Evolutionary conservation across 768 basidiomycete genomes (phyloP).

Genomic region (Bullera alba): DNA sequence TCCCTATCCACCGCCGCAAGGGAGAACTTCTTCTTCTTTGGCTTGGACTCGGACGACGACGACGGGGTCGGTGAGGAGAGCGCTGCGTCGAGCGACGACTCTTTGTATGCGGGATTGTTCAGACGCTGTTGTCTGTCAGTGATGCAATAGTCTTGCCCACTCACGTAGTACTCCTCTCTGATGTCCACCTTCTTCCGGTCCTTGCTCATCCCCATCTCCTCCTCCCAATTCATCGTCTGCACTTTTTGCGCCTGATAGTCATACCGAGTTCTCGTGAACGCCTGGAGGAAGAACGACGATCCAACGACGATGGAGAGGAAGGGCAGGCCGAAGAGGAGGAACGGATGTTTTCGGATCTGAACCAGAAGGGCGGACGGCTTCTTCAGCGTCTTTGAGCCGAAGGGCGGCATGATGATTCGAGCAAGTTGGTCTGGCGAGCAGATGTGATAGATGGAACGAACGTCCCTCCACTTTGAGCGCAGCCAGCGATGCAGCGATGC

Average conservation of each 20-base stretch:
- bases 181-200: conserved; percentile 65
- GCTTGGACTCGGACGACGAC: conserved; percentile 1
- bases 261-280: conserved; percentile 83
- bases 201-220: conserved; percentile 37
- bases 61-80: conserved; percentile 5
- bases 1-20: conserved; percentile 47
- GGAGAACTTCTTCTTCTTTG: conserved; percentile 19
- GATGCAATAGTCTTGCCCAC: conserved; percentile 43
- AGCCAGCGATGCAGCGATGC: too few relatives aligned
- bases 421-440: too few relatives aligned
- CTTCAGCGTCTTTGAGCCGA: too few relatives aligned
- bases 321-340: conserved; percentile 68
- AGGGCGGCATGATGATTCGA: too few relatives aligned
- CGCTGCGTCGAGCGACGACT: neutral
- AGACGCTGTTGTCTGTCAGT: conserved; percentile 10
- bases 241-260: conserved; percentile 57
- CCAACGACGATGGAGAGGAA: conserved; percentile 78
- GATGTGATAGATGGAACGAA: too few relatives aligned
- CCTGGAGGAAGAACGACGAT: conserved; percentile 73
- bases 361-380: neutral
- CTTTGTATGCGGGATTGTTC: conserved; percentile 7
- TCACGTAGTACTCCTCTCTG: conserved; percentile 89
- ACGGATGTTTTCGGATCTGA: conserved; percentile 33
- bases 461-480: too few relatives aligned
- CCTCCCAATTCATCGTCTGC: conserved; percentile 23